Evolutionary conservation across 2,329 filamentous ascomycete genomes (phyloP).

Genomic region (Calonectria leucothoes): DNA sequence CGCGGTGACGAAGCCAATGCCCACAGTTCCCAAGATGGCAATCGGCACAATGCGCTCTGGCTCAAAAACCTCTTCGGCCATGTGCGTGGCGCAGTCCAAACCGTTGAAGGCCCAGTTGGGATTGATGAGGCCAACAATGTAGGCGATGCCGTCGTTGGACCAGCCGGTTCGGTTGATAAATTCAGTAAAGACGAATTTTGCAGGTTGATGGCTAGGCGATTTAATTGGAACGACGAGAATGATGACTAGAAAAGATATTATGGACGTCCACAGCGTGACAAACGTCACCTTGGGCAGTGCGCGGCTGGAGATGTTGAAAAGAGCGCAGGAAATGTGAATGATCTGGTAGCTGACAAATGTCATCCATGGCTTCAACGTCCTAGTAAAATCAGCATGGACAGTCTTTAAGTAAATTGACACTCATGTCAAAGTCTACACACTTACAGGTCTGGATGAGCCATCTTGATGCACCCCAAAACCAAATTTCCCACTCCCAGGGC

Average conservation of each 20-base stretch:
- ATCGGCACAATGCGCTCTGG: constrained; percentile 10
- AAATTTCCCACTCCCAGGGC: constrained; percentile 2
- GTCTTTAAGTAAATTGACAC: background rate
- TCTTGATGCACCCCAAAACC: constrained; percentile 6
- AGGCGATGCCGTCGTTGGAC: constrained; percentile 16
- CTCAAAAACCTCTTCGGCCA: constrained; percentile 22
- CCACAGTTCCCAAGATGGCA: constrained; percentile 20
- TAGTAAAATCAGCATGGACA: background rate
- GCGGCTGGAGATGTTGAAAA: constrained; percentile 6
- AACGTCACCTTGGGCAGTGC: constrained; percentile 9
- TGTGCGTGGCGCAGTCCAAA: constrained; percentile 17
- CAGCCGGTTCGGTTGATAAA: constrained; percentile 15
- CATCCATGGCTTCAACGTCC: constrained; percentile 12
- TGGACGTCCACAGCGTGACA: constrained; percentile 3
- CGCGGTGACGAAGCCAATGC: constrained; percentile 20
- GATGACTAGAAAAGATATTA: constrained; percentile 16
- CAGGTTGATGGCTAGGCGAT: background rate
- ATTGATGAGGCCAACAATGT: constrained; percentile 23
- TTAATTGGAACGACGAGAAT: background rate
- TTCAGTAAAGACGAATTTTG: constrained; percentile 10
- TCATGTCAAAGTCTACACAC: background rate
- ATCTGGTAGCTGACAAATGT: constrained; percentile 15
- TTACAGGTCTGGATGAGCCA: constrained; percentile 13
- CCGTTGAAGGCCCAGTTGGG: constrained; percentile 21
- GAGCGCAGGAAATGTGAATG: background rate